These are phyloP conservation scores for Penicillium dipodomyicola DNA, from an alignment of 495 filamentous ascomycete species.

Conservation along the genomic window DNA sequence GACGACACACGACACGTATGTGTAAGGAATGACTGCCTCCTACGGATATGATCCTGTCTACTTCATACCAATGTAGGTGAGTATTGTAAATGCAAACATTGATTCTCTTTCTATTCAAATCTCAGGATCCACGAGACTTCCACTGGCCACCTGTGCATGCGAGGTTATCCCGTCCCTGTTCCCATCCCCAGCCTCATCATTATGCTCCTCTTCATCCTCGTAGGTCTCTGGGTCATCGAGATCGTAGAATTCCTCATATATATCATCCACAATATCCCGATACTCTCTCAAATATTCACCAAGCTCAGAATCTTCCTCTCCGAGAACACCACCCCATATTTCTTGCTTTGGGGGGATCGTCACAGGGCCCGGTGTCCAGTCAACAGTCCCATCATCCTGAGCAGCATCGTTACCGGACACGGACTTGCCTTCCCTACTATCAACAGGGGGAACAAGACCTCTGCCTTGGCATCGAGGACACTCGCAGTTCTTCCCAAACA, in stretches of 20 bases:
- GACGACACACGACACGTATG: too few species aligned
- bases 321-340: neutral
- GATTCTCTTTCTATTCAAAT: neutral
- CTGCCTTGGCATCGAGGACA: conserved; percentile 1
- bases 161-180: neutral
- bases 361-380: neutral
- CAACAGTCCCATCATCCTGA: neutral
- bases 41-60: too few species aligned
- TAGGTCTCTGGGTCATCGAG: neutral
- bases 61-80: too few species aligned
- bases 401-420: neutral
- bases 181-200: too few species aligned
- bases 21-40: too few species aligned
- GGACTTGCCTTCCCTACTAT: neutral
- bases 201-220: neutral
- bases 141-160: neutral
- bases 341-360: neutral
- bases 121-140: neutral
- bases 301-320: neutral
- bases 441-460: neutral
- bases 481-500: conserved; percentile 4
- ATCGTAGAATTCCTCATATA: neutral
- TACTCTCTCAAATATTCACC: neutral
- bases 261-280: neutral
- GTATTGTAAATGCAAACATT: too few species aligned